Conservation (phyloP, 306 rosid species). For the Senna siamea region DNA sequence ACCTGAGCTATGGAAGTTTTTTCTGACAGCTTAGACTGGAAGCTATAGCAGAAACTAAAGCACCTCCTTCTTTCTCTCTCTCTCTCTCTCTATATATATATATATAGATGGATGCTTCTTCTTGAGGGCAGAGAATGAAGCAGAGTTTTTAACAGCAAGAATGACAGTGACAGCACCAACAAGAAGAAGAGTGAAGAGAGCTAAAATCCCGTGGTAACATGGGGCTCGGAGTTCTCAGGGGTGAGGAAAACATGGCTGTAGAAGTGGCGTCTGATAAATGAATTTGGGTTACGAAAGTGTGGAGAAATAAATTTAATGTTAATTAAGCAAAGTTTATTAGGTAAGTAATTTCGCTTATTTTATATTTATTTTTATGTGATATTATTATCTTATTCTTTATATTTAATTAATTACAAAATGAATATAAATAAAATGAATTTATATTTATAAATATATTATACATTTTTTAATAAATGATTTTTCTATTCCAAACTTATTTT, state of each 20-base stretch:
- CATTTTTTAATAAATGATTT: too few relatives aligned
- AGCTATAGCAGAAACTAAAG: conserved; percentile 10
- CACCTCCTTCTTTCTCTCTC: conserved; percentile 9
- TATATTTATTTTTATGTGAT: too few relatives aligned
- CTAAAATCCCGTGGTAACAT: conserved; percentile 33
- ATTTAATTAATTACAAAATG: too few relatives aligned
- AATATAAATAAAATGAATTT: too few relatives aligned
- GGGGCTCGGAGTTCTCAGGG: too few relatives aligned
- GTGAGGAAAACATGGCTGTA: conserved; percentile 20
- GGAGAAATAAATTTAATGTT: too few relatives aligned
- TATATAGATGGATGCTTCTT: too few relatives aligned
- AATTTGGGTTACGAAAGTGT: neutral
- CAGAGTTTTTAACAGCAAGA: conserved; percentile 40
- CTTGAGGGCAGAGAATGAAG: conserved; percentile 28
- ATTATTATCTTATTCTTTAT: too few relatives aligned
- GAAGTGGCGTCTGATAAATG: conserved; percentile 48
- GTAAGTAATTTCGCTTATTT: too few relatives aligned
- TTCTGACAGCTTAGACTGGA: conserved; percentile 7
- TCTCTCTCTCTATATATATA: neutral
- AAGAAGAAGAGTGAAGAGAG: conserved; percentile 1
- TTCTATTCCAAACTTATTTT: too few relatives aligned
- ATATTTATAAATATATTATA: too few relatives aligned
- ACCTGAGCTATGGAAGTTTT: conserved; percentile 14
- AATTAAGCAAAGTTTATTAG: too few relatives aligned
- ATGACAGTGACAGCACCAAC: conserved; percentile 44